Evolutionary conservation across 192 early-diverging fungal genomes (phyloP).

Genomic region (Coemansia sp.): DNA sequence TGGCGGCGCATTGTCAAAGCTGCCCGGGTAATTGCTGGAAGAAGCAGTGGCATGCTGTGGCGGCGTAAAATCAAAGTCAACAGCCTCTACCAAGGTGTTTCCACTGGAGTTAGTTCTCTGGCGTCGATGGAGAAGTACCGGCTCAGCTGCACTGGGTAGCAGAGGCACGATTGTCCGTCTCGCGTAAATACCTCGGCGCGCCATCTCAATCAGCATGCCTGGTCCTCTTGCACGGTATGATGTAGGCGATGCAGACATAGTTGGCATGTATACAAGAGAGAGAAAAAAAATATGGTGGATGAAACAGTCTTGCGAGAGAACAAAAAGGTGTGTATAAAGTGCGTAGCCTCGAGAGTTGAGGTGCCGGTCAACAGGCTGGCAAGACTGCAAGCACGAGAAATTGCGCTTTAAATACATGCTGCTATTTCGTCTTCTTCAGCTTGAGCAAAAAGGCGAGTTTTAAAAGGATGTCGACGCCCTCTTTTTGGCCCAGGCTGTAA

Average conservation of each 20-base stretch:
- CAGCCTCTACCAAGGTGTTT: background rate
- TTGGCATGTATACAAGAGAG: no score
- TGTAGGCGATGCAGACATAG: constrained; percentile 2
- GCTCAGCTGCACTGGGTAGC: background rate
- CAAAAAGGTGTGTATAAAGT: background rate
- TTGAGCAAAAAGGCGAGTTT: background rate
- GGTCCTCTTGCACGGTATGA: constrained; percentile 1
- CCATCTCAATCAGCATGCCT: constrained; percentile 19
- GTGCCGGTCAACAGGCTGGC: background rate
- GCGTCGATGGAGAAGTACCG: background rate
- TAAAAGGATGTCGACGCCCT: background rate
- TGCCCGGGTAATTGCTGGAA: background rate
- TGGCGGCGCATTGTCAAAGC: constrained; percentile 34
- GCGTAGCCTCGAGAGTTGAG: background rate
- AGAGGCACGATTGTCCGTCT: constrained; percentile 19
- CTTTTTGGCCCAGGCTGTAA: background rate
- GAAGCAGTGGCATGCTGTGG: background rate
- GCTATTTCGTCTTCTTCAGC: no score
- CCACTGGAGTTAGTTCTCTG: constrained; percentile 6
- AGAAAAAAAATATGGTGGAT: background rate
- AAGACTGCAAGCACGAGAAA: background rate
- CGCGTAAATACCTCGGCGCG: constrained; percentile 13
- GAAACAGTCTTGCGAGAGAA: background rate
- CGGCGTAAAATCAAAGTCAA: background rate
- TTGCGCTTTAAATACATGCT: background rate